Evolutionary conservation across 192 early-diverging fungal species (phyloP), one percentile per base, ranked within the genome.

Genomic region (Coemansia furcata): DNA sequence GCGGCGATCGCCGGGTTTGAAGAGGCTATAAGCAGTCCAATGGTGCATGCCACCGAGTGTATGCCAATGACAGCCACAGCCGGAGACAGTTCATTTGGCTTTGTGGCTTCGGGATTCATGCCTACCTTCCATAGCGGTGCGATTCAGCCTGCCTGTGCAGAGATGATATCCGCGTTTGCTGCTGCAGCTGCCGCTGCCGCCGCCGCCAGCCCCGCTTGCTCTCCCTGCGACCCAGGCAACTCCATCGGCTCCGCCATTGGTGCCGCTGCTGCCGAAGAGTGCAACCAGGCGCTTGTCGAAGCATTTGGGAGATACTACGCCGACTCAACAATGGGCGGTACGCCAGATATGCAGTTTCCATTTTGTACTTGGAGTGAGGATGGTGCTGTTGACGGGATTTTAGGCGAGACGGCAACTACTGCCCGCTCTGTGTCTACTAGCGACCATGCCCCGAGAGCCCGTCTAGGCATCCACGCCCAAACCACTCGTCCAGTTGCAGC

Each of bases 1-100:
- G 69, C 78, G 3, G 73, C 73, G 2, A 62, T 80, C 52, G 36
- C 61, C 0, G 49, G 65, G 2, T 50, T 72, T 15, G 78, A 75
- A 4, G 55, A 63, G 6, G 39, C 44, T 0, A 8, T 65, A 4
- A 42, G 55, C 55, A 63, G 49, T 33, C 38, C 65, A 8, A 52
- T 46, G 36, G 1, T 60, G 2, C 35, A 40, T 21, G 6, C 69
- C 3, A 14, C 50, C 10, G 49, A 68, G 2, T 67, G 23, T 46
- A 14, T 59, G 21, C 46, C 67, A 29, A 49, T 43, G 10, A 10
- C 66, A 6, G 59, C 59, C 11, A 8, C 43, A 8, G 29, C 12
- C 39, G 4, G 52, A 23, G 50, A 42, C 15, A 30, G 26, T 39
- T n/a, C 35, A 17, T 19, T 14, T 49, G 30, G 30, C 30, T 33